These are phyloP conservation scores for Xylogone sp. DNA, from an alignment of 2,329 filamentous ascomycete genomes.

Conservation along the genomic window DNA sequence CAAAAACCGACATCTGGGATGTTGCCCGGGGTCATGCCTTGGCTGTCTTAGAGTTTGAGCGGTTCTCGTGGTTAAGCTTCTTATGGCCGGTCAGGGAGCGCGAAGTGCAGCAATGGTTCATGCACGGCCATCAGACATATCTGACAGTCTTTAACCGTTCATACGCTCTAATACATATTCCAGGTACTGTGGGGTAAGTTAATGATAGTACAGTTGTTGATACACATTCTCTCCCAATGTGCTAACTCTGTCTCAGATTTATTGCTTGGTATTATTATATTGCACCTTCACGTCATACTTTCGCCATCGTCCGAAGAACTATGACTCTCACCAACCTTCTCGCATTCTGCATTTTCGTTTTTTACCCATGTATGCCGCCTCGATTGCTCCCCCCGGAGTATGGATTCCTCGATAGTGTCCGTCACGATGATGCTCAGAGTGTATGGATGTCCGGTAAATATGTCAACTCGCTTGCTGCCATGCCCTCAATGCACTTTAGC, in stretches of 20 bases:
- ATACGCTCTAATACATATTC: slow-evolving; percentile 58
- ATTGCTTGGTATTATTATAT: slow-evolving; percentile 62
- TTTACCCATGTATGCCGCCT: slow-evolving; percentile 50
- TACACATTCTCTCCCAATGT: too few species aligned
- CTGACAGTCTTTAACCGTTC: slow-evolving; percentile 54
- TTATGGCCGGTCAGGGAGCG: slow-evolving; percentile 50
- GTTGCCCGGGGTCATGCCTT: slow-evolving; percentile 53
- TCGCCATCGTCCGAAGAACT: slow-evolving; percentile 42
- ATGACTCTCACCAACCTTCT: slow-evolving; percentile 51
- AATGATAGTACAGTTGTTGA: too few species aligned
- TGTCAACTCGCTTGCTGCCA: slow-evolving; percentile 46
- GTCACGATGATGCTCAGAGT: slow-evolving; percentile 43
- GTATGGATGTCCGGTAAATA: slow-evolving; percentile 48
- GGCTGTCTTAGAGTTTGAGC: slow-evolving; percentile 51
- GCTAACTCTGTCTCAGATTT: slow-evolving; percentile 39
- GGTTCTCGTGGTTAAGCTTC: slow-evolving; percentile 44
- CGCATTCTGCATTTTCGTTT: slow-evolving; percentile 47
- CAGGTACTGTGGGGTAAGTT: slow-evolving; percentile 52
- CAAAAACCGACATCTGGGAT: slow-evolving; percentile 44
- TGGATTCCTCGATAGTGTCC: slow-evolving; percentile 46
- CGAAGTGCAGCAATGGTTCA: slow-evolving; percentile 53
- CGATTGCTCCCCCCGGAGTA: slow-evolving; percentile 45
- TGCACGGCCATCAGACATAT: slow-evolving; percentile 47
- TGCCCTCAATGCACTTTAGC: slow-evolving; percentile 51
- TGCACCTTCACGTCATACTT: slow-evolving; percentile 44